phyloP scores from a whole-genome alignment of 768 basidiomycete species.

The Leccinum variicolor region DNA sequence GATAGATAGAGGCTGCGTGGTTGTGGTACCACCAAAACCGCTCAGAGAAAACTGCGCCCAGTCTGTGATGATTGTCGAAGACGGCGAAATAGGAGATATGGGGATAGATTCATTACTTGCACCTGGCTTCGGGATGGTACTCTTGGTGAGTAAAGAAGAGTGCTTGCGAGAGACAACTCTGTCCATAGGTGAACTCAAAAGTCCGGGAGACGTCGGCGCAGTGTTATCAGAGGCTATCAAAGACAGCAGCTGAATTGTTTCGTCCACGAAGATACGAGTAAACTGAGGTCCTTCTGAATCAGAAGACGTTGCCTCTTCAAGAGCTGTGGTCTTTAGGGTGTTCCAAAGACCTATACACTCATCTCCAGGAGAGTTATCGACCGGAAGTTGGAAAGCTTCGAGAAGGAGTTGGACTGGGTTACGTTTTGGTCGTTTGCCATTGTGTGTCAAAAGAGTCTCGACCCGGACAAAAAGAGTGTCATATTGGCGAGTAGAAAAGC shows the following conservation, averaged over 20 bases:
- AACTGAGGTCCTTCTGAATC: slow-evolving; percentile 37
- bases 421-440: slow-evolving; percentile 36
- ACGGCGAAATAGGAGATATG: slow-evolving; percentile 27
- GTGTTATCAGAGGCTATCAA: slow-evolving; percentile 45
- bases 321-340: slow-evolving; percentile 43
- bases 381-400: slow-evolving; percentile 52
- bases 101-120: slow-evolving; percentile 21
- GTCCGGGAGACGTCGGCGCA: slow-evolving; percentile 26
- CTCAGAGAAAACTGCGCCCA: slow-evolving; percentile 68
- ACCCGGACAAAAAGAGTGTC: slow-evolving; percentile 68
- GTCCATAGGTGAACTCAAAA: slow-evolving; percentile 36
- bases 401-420: slow-evolving; percentile 59
- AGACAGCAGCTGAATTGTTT: slow-evolving; percentile 53
- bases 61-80: slow-evolving; percentile 38
- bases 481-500: slow-evolving; percentile 61
- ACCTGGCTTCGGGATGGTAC: slow-evolving; percentile 2
- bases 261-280: slow-evolving; percentile 61
- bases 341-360: slow-evolving; percentile 51
- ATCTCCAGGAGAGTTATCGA: slow-evolving; percentile 31
- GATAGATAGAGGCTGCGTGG: slow-evolving; percentile 43
- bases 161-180: slow-evolving; percentile 27
- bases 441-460: slow-evolving; percentile 47
- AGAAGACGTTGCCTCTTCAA: slow-evolving; percentile 24
- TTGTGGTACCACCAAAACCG: slow-evolving; percentile 51
- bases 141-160: slow-evolving; percentile 30